These are phyloP conservation scores for Pilaira anomala DNA, from an alignment of 192 early-diverging fungal genomes.

Conservation along the genomic window DNA sequence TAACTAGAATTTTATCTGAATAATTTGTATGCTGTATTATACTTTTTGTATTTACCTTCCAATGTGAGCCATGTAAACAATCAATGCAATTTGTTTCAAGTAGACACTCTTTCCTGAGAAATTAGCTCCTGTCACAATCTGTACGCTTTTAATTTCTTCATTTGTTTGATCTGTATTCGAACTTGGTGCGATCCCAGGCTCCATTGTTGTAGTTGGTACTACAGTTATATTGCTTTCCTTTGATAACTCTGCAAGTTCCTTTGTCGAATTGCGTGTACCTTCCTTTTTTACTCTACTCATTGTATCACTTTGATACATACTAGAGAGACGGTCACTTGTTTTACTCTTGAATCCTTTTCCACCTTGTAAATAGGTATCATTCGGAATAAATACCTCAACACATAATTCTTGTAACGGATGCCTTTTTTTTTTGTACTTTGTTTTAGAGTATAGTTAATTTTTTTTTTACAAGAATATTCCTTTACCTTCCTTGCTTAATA, in stretches of 20 bases:
- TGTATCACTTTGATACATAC: too few species aligned
- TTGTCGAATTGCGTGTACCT: too few species aligned
- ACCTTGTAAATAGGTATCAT: conserved; percentile 55
- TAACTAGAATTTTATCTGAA: too few species aligned
- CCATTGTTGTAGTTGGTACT: too few species aligned
- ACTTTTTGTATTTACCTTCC: conserved; percentile 60
- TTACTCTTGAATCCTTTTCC: neutral
- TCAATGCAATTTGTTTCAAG: conserved; percentile 76
- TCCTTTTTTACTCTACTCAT: too few species aligned
- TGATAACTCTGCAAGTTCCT: too few species aligned
- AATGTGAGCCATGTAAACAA: conserved; percentile 86
- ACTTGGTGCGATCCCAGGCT: too few species aligned
- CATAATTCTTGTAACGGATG: conserved; percentile 64
- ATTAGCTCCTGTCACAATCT: conserved; percentile 82
- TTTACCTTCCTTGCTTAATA: conserved; percentile 69
- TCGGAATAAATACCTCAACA: conserved; percentile 66
- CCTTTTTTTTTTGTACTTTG: conserved; percentile 33
- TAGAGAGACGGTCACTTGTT: neutral
- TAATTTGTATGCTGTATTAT: neutral
- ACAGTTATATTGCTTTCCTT: too few species aligned
- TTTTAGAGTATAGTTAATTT: too few species aligned
- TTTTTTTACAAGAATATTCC: too few species aligned
- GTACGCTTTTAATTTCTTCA: conserved; percentile 23
- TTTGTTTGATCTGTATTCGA: too few species aligned
- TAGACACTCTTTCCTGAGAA: conserved; percentile 79